Base-by-base conservation (phyloP, 2,329 filamentous ascomycete genomes). In the Fusarium sp. region DNA sequence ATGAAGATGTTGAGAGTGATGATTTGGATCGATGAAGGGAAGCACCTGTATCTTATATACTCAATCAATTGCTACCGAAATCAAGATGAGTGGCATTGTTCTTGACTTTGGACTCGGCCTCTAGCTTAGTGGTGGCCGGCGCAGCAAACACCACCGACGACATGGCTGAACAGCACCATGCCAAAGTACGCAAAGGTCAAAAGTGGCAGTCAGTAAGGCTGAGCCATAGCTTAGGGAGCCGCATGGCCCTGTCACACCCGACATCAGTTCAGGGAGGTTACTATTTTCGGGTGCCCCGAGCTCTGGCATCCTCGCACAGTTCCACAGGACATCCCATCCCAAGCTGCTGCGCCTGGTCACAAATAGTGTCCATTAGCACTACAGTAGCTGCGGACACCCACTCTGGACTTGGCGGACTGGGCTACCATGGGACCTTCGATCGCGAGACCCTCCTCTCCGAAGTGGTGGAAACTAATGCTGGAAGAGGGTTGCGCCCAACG, bases 281-380 rank as follows among this genome's bases (percentile, higher is more conserved):
- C 65, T 67, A 68, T 67, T 65, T 67, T 65, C 40, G 50, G 64
- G 32, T 61, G 40, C 17, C 33, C 49, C 26, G 40, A 50, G 49
- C 49, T 59, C 33, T 41, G 15, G 24, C 20, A 30, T 26, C 50
- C 40, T 45, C 19, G 9, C n/a, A 40, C 26, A 28, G 10, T 9
- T 30, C 28, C 28, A 11, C 28, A 24, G 20, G 33, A 30, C 14
- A 48, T 35, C 19, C 9, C 14, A 48, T 35, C 19, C 9, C 20
- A 30, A 59, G 59, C 37, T 61, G 59, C 62, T 65, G 54, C 62
- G 62, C 61, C 62, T 28, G 22, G 43, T 50, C 44, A 47, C 10
- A 54, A 19, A 35, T 19, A 33, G 26, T 20, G 4, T 51, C 46
- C 40, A 54, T 54, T 48, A 64, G 64, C 58, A 41, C 52, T 68